Base-by-base conservation (phyloP, 768 basidiomycete genomes). In the Mycena kentingensis region DNA sequence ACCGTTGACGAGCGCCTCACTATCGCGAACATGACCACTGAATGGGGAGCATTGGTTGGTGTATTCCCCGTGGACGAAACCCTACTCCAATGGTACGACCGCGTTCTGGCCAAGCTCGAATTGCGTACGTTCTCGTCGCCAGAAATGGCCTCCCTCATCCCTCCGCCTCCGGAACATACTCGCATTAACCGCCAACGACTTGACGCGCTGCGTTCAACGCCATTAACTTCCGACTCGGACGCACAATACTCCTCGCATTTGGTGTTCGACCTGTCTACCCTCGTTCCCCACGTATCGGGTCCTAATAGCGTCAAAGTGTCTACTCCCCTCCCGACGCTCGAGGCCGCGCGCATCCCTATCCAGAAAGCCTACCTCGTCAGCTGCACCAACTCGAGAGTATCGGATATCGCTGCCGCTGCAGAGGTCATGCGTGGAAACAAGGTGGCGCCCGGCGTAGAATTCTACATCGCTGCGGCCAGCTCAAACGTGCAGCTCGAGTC, bases 11-110 rank as follows among this genome's bases (percentile, higher is more conserved):
- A 98, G 61, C 83, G 97, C 35, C 78, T 99, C 39, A 95, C 96
- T 0, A 98, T 98, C 60, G 78, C 94, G n/a, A 98, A 99, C 70
- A 99, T 98, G 97, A 98, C 97, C 5, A 98, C 97, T 26, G 97
- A 99, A 70, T 99, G 97, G 97, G 97, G 97, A 37, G 97, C 97
- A 2, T 81, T 99, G 2, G 94, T 84, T 7, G 97, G 97, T 27
- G 84, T 97, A 6, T 98, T 99, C 76, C 95, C 96, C 0, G 86
- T 92, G 5, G 97, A 99, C 65, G 77, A 84, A 18, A 84, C 81
- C 8, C 79, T 94, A 18, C 65, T 94, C 29, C 69, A 82, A 24
- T 99, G 95, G 95, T 99, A 98, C 67, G 88, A 91, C 37, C 72
- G 74, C 4, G 74, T 81, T 12, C 69, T 96, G 55, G 77, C 77